phyloP scores from a whole-genome alignment of 2,329 filamentous ascomycete genomes.

The Diaporthe sp. region DNA sequence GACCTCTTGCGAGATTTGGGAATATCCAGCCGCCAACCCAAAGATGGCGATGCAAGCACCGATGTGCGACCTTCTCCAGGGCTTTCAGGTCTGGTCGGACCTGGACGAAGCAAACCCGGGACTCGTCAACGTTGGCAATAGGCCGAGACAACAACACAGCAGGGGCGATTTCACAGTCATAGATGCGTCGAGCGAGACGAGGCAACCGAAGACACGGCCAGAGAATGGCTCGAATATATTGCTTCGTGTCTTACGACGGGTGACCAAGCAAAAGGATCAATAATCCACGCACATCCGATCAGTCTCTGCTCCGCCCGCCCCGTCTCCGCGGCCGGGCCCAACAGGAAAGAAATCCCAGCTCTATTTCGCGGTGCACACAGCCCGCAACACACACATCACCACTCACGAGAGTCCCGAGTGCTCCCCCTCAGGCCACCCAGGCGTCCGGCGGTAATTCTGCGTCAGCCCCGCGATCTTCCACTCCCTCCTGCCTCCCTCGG shows the following conservation, averaged over 20 bases:
- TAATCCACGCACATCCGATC: neutral
- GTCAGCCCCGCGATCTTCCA: slow-evolving; percentile 32
- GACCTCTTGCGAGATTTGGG: too few relatives aligned
- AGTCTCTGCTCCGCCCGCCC: neutral
- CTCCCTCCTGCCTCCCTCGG: neutral
- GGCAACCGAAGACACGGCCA: neutral
- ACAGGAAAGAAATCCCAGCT: neutral
- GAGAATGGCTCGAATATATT: neutral
- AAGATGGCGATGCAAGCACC: slow-evolving; percentile 4
- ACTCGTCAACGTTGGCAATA: neutral
- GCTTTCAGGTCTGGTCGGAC: slow-evolving; percentile 19
- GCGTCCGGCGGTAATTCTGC: slow-evolving; percentile 33
- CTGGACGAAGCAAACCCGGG: slow-evolving; percentile 18
- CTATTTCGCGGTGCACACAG: neutral
- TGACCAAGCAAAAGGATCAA: neutral
- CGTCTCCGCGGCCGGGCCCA: neutral
- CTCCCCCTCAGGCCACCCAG: slow-evolving; percentile 29
- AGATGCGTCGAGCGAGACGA: neutral
- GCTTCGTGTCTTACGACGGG: slow-evolving; percentile 2
- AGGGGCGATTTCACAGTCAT: neutral
- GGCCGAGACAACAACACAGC: neutral
- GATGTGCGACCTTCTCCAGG: slow-evolving; percentile 13
- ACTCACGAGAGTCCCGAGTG: neutral
- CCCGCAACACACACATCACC: neutral
- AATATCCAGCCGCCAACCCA: neutral